A percentile compares a stretch with the other conserved stretches of the same genome.
Evolutionary conservation across 495 filamentous ascomycete species (phyloP).

Genomic region (Aspergillus homomorphus): DNA sequence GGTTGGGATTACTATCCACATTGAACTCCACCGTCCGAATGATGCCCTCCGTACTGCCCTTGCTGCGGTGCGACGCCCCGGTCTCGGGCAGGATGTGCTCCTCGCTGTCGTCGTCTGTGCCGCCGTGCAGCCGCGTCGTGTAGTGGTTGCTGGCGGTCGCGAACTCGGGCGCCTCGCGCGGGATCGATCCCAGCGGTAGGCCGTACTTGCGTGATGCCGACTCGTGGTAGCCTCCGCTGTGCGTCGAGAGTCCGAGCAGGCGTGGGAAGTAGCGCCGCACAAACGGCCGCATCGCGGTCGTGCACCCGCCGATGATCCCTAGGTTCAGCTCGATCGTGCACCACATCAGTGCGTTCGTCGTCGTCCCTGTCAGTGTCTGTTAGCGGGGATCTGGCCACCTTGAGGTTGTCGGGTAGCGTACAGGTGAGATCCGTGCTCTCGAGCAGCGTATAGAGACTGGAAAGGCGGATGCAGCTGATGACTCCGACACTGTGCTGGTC

Average conservation of each 20-base stretch:
- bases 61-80: conserved; percentile 4
- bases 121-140: conserved; percentile 10
- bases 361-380: conserved; percentile 22
- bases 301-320: conserved; percentile 33
- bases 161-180: conserved; percentile 24
- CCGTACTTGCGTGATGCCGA: conserved; percentile 24
- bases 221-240: conserved; percentile 6
- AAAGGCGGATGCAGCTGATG: conserved; percentile 35
- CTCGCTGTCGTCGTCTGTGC: conserved; percentile 26
- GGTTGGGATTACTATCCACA: conserved; percentile 14
- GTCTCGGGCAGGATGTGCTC: conserved; percentile 24
- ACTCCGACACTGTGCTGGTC: conserved; percentile 27
- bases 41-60: conserved; percentile 21
- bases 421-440: conserved; percentile 28
- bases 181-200: conserved; percentile 26
- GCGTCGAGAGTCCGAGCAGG: conserved; percentile 30
- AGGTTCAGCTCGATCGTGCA: conserved; percentile 36
- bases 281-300: conserved; percentile 35
- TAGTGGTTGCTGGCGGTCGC: conserved; percentile 15
- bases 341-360: conserved; percentile 30
- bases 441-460: conserved; percentile 23
- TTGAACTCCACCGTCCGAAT: conserved; percentile 34
- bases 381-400: not conserved
- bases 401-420: conserved; percentile 10
- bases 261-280: conserved; percentile 33